Percentiles rank a stretch among this genome's conserved stretches.
These are phyloP conservation scores for Rhododendron williamsianum DNA, from an alignment of 148 eudicot species.

Conservation along the genomic window DNA sequence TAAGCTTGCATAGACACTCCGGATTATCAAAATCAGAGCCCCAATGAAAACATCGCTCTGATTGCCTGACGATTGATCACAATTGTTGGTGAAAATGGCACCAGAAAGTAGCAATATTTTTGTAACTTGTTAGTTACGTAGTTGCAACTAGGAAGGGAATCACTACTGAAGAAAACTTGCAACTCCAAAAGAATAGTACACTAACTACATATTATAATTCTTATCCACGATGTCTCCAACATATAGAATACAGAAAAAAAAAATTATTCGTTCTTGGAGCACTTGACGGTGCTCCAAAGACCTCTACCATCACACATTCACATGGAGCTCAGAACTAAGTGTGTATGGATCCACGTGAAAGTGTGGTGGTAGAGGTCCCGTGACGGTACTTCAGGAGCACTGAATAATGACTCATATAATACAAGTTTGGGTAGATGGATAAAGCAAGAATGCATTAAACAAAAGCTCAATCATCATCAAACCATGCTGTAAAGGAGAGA, in stretches of 20 bases:
- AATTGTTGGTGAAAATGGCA: neutral
- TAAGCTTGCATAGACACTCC: neutral
- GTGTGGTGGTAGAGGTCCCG: neutral
- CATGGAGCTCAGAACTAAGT: too few relatives aligned
- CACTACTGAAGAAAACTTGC: neutral
- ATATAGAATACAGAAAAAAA: neutral
- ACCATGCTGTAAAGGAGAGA: slow-evolving; percentile 18
- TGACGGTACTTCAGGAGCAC: neutral
- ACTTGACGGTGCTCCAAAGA: neutral
- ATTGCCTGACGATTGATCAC: neutral
- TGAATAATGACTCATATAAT: neutral
- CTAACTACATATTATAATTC: neutral
- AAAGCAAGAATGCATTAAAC: slow-evolving; percentile 9
- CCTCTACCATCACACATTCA: neutral
- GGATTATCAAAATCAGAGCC: neutral
- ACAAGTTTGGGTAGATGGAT: slow-evolving; percentile 4
- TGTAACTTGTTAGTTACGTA: neutral
- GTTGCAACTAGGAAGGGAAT: neutral
- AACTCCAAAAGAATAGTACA: neutral
- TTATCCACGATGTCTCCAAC: too few relatives aligned
- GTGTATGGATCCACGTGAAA: too few relatives aligned
- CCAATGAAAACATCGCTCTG: neutral
- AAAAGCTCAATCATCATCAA: slow-evolving; percentile 2
- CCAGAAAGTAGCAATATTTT: too few relatives aligned
- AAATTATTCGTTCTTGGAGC: neutral